Evolutionary conservation across 2,329 filamentous ascomycete species (phyloP).

Genomic region (Fusarium sp.): DNA sequence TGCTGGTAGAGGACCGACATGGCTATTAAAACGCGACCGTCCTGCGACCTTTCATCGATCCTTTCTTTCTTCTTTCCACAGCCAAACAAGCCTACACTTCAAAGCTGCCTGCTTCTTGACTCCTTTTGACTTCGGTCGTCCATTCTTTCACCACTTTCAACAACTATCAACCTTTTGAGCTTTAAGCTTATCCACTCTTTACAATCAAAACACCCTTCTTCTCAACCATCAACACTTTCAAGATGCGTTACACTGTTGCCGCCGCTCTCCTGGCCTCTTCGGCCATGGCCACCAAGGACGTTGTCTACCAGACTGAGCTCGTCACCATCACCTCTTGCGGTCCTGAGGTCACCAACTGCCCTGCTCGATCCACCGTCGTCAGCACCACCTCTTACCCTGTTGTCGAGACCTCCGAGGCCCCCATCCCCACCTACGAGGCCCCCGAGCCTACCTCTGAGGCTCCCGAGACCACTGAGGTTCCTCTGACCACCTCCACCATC

Average conservation of each 20-base stretch:
- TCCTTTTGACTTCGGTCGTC: conserved; percentile 68
- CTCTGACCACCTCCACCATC: conserved; percentile 65
- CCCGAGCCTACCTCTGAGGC: conserved; percentile 29
- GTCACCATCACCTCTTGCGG: conserved; percentile 72
- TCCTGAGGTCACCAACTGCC: conserved; percentile 46
- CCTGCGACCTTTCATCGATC: conserved; percentile 44
- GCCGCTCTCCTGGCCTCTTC: conserved; percentile 60
- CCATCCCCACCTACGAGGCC: conserved; percentile 52
- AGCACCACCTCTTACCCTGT: conserved; percentile 36
- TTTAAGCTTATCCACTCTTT: conserved; percentile 44
- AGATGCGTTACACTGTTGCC: conserved; percentile 72
- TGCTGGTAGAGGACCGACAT: conserved; percentile 34
- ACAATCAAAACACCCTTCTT: conserved; percentile 10
- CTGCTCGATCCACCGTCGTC: conserved; percentile 39
- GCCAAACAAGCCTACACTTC: conserved; percentile 57
- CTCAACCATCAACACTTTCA: conserved; percentile 53
- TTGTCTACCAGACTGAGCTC: conserved; percentile 67
- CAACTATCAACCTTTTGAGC: conserved; percentile 43
- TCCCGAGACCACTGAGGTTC: conserved; percentile 40
- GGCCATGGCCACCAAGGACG: conserved; percentile 50
- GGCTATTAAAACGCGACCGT: conserved; percentile 61
- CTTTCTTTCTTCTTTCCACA: conserved; percentile 51
- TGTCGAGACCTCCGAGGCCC: conserved; percentile 41
- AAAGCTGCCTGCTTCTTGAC: conserved; percentile 54
- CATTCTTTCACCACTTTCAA: conserved; percentile 59